A percentile compares a stretch with the other conserved stretches of the same genome.
These are phyloP conservation scores for Torulaspora maleeae DNA, from an alignment of 805 yeast genomes.

Conservation along the genomic window DNA sequence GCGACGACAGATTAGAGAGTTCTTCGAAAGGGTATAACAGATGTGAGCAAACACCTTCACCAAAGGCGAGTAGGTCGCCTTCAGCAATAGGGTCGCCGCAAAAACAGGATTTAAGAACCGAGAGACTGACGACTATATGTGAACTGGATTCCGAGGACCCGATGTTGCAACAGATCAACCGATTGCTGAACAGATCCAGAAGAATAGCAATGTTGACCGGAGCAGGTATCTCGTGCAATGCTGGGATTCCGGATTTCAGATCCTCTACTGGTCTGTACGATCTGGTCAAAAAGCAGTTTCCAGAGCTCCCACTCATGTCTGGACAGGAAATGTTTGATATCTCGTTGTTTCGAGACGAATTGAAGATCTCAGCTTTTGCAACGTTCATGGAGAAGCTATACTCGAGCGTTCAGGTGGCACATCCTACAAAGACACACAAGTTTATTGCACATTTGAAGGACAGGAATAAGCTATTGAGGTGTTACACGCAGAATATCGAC, in stretches of 20 bases:
- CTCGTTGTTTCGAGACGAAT: conserved; percentile 65
- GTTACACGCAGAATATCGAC: conserved; percentile 95
- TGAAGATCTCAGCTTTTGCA: conserved; percentile 69
- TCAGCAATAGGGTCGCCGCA: conserved; percentile 5
- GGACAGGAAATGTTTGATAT: conserved; percentile 93
- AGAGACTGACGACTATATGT: conserved; percentile 15
- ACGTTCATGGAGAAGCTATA: conserved; percentile 83
- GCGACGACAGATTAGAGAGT: background rate
- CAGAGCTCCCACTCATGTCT: conserved; percentile 53
- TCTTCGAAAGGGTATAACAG: background rate
- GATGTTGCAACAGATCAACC: conserved; percentile 26
- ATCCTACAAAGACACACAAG: conserved; percentile 79
- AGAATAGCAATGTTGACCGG: conserved; percentile 76
- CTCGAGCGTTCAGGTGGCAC: conserved; percentile 55
- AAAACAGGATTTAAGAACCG: conserved; percentile 17
- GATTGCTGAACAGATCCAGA: conserved; percentile 31
- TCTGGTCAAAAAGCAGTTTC: conserved; percentile 57
- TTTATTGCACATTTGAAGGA: conserved; percentile 59
- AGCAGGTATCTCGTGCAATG: conserved; percentile 94
- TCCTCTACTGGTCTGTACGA: conserved; percentile 80
- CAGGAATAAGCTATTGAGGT: conserved; percentile 64
- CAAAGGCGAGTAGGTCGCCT: conserved; percentile 9
- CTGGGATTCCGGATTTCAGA: conserved; percentile 95
- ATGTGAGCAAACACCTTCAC: conserved; percentile 11
- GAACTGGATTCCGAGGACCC: conserved; percentile 16